phyloP scores from a whole-genome alignment of 2,329 filamentous ascomycete species.

The Fusarium proliferatum region DNA sequence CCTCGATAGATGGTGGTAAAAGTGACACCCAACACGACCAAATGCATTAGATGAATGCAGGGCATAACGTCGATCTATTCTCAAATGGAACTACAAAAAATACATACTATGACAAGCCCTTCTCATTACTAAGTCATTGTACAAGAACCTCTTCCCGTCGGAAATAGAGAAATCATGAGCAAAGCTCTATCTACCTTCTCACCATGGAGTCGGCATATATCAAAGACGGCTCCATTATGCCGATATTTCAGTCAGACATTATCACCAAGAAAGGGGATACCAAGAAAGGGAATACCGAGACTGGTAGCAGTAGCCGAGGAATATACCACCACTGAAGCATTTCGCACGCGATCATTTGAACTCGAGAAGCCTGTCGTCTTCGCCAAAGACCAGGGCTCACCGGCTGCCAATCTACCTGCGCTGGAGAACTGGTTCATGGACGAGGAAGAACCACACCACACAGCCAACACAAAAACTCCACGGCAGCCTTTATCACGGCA shows the following conservation, averaged over 20 bases:
- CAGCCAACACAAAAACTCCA: constrained; percentile 3
- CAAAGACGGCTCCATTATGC: constrained; percentile 7
- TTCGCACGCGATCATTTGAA: constrained; percentile 64
- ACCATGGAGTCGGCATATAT: constrained; percentile 34
- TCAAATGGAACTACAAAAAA: not conserved
- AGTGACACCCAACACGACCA: not conserved
- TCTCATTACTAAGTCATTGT: not conserved
- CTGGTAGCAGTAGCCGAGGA: not conserved
- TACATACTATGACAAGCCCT: not conserved
- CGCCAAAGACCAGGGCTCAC: constrained; percentile 57
- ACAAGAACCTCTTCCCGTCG: not conserved
- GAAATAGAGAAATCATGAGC: constrained; percentile 17
- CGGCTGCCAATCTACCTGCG: constrained; percentile 59
- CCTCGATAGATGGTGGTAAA: not conserved
- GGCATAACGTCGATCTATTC: constrained; percentile 18
- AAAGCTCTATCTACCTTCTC: not conserved
- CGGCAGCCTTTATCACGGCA: constrained; percentile 39
- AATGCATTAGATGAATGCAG: constrained; percentile 2
- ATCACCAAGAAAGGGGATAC: not conserved
- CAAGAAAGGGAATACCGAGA: not conserved
- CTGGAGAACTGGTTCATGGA: constrained; percentile 68
- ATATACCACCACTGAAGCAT: constrained; percentile 54
- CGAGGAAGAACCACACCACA: constrained; percentile 1
- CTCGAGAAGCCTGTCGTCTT: constrained; percentile 62
- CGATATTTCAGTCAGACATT: not conserved